Conservation (phyloP, 208 protist genomes). For the Lotmaria passim region DNA sequence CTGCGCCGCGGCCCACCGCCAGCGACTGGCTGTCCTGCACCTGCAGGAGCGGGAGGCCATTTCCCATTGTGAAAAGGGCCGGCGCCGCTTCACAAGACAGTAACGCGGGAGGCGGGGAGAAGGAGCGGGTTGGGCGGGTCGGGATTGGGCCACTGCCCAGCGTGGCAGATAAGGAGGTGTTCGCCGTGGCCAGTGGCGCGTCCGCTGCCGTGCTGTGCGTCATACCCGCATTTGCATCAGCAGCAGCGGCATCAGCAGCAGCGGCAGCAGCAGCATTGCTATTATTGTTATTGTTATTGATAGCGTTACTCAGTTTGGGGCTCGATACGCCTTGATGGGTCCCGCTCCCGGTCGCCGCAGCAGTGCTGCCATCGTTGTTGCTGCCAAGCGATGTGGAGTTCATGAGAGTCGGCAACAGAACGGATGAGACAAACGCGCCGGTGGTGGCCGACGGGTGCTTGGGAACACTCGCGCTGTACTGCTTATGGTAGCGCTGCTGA, state of each 20-base stretch:
- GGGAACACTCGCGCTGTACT: background rate
- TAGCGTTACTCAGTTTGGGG: background rate
- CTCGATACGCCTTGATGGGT: background rate
- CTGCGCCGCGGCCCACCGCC: background rate
- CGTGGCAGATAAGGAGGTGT: background rate
- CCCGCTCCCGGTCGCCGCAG: background rate
- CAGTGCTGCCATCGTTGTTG: conserved; percentile 1
- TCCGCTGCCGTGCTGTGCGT: too few relatives aligned
- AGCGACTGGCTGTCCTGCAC: conserved; percentile 7
- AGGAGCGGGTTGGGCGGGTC: background rate
- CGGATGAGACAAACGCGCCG: conserved; percentile 1
- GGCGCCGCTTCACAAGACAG: conserved; percentile 29
- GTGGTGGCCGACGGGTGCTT: conserved; percentile 8
- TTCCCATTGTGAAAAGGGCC: conserved; percentile 19
- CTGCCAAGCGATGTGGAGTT: conserved; percentile 20
- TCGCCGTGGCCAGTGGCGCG: background rate
- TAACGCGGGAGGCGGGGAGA: conserved; percentile 1
- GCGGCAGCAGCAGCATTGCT: too few relatives aligned
- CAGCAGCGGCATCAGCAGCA: too few relatives aligned
- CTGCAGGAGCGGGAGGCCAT: conserved; percentile 11
- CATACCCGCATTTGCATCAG: background rate
- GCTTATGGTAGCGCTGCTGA: background rate
- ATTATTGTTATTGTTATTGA: too few relatives aligned
- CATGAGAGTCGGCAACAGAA: conserved; percentile 7
- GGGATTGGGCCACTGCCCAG: background rate